phyloP scores from a whole-genome alignment of 1,139 yeast species.

The Scheffersomyces lignicola region DNA sequence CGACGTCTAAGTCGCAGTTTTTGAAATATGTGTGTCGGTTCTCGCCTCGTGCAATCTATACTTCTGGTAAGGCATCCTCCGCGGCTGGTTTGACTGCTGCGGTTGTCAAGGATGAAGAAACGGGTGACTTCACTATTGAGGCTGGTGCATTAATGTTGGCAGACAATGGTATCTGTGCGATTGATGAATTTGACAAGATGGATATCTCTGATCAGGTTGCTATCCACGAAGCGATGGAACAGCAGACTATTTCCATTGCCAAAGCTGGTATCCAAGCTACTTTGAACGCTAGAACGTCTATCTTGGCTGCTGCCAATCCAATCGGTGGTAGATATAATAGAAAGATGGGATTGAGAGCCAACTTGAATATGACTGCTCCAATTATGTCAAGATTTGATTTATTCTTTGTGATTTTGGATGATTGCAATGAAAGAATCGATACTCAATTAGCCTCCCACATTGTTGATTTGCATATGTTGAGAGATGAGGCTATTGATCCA shows the following conservation, averaged over 20 bases:
- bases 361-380: slow-evolving; percentile 97
- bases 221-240: slow-evolving; percentile 99
- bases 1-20: slow-evolving; percentile 96
- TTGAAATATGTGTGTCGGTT: slow-evolving; percentile 90
- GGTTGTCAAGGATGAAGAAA: slow-evolving; percentile 95
- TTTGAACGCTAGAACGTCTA: slow-evolving; percentile 91
- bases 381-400: slow-evolving; percentile 98
- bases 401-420: slow-evolving; percentile 92
- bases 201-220: slow-evolving; percentile 95
- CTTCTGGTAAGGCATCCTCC: slow-evolving; percentile 97
- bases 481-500: slow-evolving; percentile 88
- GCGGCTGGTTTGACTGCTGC: slow-evolving; percentile 99
- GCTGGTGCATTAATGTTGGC: slow-evolving; percentile 99
- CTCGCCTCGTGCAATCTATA: slow-evolving; percentile 92
- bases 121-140: slow-evolving; percentile 95
- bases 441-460: slow-evolving; percentile 89
- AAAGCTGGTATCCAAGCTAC: slow-evolving; percentile 99
- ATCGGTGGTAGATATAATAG: slow-evolving; percentile 93
- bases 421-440: slow-evolving; percentile 89
- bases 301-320: slow-evolving; percentile 97
- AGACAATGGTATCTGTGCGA: slow-evolving; percentile 97
- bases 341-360: slow-evolving; percentile 78
- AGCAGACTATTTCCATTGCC: slow-evolving; percentile 96
- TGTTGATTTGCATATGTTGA: slow-evolving; percentile 86
- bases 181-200: slow-evolving; percentile 98